Evolutionary conservation across 345 rosid species (phyloP), one percentile per base, ranked within the genome.

Genomic region (Hypericum androsaemum): DNA sequence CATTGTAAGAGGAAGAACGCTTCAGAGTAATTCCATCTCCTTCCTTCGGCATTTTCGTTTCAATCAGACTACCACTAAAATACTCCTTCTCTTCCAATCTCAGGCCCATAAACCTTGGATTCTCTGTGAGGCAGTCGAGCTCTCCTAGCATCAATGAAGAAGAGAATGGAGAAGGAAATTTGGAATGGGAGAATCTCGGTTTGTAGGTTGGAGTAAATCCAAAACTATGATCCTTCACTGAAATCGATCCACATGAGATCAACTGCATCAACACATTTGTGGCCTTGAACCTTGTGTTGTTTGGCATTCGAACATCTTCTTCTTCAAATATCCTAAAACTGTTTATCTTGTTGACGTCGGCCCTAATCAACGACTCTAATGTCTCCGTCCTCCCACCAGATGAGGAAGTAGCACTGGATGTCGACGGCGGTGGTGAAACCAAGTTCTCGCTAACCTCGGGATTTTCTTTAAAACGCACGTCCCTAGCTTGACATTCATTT

Each of bases 1-100:
- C 95, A 74, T 92, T 88, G 75, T 74, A 92, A 41, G 98, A 88
- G 40, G 97, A 88, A 66, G 98, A 83, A 50, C 94, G 95, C 71
- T 92, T 92, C 61, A 92, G 73, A 59, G 82, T 55, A 58, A 22
- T 22, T 22, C 32, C 32, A 22, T 22, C 32, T 22, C 32, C 32
- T 22, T 22, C 32, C 32, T 22, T 22, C 4, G 32, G 32, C 32
- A 22, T 22, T 1, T 22, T 22, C 1, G 32, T 22, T 22, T 22
- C 32, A 22, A 22, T 22, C 32, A 22, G 32, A 22, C 32, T 22
- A 22, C 97, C 95, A 47, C 98, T 92, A 59, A 83, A 88, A 60
- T 92, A 88, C 37, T 88, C 97, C 63, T 88, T 92, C 53, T 85
- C 97, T 61, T 92, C 95, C 54, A 79, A 13, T 53, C 88, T 77